These are phyloP conservation scores for Vanderwaltozyma verrucispora DNA, from an alignment of 805 yeast species.

Conservation along the genomic window DNA sequence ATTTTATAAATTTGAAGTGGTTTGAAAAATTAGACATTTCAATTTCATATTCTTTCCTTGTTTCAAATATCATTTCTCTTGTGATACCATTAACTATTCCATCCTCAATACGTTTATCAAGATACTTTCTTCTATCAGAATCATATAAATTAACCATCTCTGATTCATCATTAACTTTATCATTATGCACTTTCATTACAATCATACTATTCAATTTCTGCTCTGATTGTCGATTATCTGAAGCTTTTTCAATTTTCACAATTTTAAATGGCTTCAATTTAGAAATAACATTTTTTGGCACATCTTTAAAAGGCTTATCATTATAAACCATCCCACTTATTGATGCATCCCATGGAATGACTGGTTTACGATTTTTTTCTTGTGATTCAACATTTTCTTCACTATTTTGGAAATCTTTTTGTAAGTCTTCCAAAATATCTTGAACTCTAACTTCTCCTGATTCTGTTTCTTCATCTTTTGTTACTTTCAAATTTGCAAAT, in stretches of 20 bases:
- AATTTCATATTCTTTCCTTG: slow-evolving; percentile 9
- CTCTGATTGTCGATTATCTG: slow-evolving; percentile 49
- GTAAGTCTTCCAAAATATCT: slow-evolving; percentile 13
- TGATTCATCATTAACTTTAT: slow-evolving; percentile 23
- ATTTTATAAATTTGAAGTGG: slow-evolving; percentile 19
- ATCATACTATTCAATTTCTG: slow-evolving; percentile 40
- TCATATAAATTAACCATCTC: slow-evolving; percentile 20
- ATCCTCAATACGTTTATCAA: slow-evolving; percentile 1
- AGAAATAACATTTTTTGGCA: slow-evolving; percentile 31
- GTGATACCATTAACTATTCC: slow-evolving; percentile 1
- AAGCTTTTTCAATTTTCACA: slow-evolving; percentile 59
- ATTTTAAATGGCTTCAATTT: slow-evolving; percentile 30
- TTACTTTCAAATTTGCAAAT: slow-evolving; percentile 9
- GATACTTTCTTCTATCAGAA: slow-evolving; percentile 3
- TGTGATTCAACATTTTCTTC: neutral
- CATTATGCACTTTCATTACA: slow-evolving; percentile 25
- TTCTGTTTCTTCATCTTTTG: slow-evolving; percentile 5
- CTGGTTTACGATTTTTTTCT: slow-evolving; percentile 15
- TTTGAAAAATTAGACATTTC: slow-evolving; percentile 6
- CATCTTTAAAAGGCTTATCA: slow-evolving; percentile 25
- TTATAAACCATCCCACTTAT: slow-evolving; percentile 29
- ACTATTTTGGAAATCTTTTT: slow-evolving; percentile 6
- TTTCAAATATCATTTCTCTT: slow-evolving; percentile 3
- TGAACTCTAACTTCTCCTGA: slow-evolving; percentile 9
- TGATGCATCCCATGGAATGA: slow-evolving; percentile 33